Evolutionary conservation across 192 early-diverging fungal species (phyloP).

Genomic region (Linnemannia schmuckeri): DNA sequence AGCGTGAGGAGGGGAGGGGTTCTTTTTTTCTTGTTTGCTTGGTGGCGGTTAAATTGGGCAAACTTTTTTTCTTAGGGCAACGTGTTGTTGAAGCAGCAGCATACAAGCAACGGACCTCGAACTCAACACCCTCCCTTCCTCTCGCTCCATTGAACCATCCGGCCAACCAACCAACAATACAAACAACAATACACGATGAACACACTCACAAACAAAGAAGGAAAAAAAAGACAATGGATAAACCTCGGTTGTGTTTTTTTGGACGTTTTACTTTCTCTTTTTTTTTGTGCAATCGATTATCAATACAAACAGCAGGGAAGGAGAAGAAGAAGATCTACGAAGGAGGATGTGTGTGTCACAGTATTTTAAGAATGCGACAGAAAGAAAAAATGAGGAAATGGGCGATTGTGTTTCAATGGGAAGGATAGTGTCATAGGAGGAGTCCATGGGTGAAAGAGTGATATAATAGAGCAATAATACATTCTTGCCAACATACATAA

Average conservation of each 20-base stretch:
- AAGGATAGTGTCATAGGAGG: background rate
- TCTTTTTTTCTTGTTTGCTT: background rate
- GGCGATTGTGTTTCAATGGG: background rate
- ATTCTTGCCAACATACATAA: too few relatives aligned
- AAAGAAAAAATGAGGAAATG: background rate
- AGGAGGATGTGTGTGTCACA: background rate
- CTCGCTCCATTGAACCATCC: background rate
- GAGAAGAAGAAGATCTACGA: background rate
- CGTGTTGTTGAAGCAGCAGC: background rate
- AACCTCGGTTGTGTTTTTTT: background rate
- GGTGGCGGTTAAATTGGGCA: conserved; percentile 5
- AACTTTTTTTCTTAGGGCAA: background rate
- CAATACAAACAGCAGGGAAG: background rate
- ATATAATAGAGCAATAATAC: too few relatives aligned
- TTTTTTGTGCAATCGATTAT: background rate
- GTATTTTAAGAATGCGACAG: too few relatives aligned
- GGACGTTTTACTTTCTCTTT: background rate
- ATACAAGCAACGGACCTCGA: background rate
- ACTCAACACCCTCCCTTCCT: background rate
- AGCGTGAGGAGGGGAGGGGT: background rate
- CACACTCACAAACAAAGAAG: background rate
- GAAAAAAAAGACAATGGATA: background rate
- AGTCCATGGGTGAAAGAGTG: too few relatives aligned
- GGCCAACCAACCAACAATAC: background rate
- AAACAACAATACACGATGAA: background rate